Percentiles rank a stretch among this genome's conserved stretches.
Evolutionary conservation across 176 grass and related monocot species (phyloP).

Genomic region (Triticum dicoccoides): DNA sequence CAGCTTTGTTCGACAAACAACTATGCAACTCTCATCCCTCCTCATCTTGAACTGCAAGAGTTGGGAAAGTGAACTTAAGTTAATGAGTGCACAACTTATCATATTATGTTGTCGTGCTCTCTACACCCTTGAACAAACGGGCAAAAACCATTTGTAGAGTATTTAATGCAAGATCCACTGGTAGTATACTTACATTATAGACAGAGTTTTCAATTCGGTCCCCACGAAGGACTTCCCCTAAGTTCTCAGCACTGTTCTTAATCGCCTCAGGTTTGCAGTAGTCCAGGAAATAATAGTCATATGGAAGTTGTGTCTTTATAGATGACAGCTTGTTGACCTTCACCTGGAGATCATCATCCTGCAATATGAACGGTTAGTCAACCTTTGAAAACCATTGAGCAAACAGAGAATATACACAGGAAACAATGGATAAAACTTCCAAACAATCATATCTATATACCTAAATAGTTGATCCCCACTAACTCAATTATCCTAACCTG

Average conservation of each 20-base stretch:
- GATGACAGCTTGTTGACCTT: slow-evolving; percentile 87
- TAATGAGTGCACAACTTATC: neutral
- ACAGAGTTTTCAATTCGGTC: slow-evolving; percentile 86
- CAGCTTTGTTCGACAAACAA: slow-evolving; percentile 55
- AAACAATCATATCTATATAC: neutral
- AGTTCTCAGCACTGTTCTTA: slow-evolving; percentile 79
- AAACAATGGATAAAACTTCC: neutral
- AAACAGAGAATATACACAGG: slow-evolving; percentile 1
- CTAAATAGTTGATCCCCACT: too few relatives aligned
- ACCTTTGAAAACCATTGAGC: neutral
- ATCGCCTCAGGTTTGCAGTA: slow-evolving; percentile 70
- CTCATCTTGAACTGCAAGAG: slow-evolving; percentile 72
- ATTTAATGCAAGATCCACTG: neutral
- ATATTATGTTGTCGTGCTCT: neutral
- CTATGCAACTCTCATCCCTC: slow-evolving; percentile 66
- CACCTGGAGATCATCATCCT: slow-evolving; percentile 80
- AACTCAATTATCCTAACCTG: too few relatives aligned
- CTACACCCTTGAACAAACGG: neutral
- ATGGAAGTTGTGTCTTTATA: slow-evolving; percentile 83
- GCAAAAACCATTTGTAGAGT: neutral
- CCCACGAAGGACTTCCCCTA: slow-evolving; percentile 83
- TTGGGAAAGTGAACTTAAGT: neutral
- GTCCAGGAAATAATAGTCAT: slow-evolving; percentile 86
- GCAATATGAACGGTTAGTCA: slow-evolving; percentile 3
- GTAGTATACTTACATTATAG: slow-evolving; percentile 47